A percentile compares a stretch with the other conserved stretches of the same genome.
These are phyloP conservation scores for Phytopythium boreale DNA, from an alignment of 352 stramenopile species.

Conservation along the genomic window DNA sequence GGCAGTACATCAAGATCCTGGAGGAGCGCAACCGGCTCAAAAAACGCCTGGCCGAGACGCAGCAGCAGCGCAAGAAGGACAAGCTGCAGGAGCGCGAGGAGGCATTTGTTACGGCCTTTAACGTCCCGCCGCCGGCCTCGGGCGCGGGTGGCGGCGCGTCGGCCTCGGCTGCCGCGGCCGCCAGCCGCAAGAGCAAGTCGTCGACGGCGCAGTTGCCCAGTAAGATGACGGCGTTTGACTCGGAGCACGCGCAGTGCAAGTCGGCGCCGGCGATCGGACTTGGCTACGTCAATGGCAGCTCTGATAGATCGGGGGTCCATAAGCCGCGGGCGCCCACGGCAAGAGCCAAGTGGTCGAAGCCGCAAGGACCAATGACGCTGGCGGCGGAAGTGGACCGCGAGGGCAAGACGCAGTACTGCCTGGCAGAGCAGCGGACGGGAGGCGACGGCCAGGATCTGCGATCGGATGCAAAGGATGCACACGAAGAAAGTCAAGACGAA, in stretches of 20 bases:
- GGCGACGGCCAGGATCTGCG: background rate
- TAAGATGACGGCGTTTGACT: slow-evolving; percentile 11
- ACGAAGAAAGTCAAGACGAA: slow-evolving; percentile 26
- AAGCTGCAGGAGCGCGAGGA: slow-evolving; percentile 60
- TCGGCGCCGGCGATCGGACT: slow-evolving; percentile 48
- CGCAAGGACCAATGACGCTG: slow-evolving; percentile 38
- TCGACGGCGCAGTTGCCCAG: slow-evolving; percentile 40
- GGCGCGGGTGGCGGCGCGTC: background rate
- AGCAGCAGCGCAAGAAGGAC: slow-evolving; percentile 46
- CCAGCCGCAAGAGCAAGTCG: slow-evolving; percentile 43
- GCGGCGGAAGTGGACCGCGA: slow-evolving; percentile 32
- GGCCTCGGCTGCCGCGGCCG: background rate
- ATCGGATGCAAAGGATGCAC: background rate
- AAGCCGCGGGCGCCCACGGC: background rate
- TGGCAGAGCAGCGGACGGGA: slow-evolving; percentile 17
- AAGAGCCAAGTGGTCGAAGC: slow-evolving; percentile 58
- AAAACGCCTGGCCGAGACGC: slow-evolving; percentile 71
- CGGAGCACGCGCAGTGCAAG: slow-evolving; percentile 23
- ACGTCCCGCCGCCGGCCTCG: slow-evolving; percentile 30
- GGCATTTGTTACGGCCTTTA: slow-evolving; percentile 79
- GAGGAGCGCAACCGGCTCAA: slow-evolving; percentile 81
- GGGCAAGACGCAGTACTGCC: slow-evolving; percentile 25
- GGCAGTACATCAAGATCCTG: slow-evolving; percentile 82
- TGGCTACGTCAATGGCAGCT: slow-evolving; percentile 10
- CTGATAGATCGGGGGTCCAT: slow-evolving; percentile 8